Conservation (phyloP, 345 rosid genomes). For the Bruguiera gymnorhiza region DNA sequence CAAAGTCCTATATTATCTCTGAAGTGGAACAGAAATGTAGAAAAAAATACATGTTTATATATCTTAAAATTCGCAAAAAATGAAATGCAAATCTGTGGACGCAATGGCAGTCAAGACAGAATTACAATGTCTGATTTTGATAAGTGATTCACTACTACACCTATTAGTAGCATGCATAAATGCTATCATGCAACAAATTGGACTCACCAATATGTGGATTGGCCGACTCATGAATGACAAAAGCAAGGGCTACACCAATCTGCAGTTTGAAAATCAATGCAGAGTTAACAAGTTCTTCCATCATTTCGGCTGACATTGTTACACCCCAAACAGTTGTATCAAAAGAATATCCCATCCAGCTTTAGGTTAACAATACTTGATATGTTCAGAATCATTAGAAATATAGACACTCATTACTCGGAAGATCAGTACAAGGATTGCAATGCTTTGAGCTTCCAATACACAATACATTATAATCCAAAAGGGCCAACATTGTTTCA, state of each 20-base stretch:
- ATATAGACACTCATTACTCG: background rate
- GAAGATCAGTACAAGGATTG: background rate
- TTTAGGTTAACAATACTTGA: background rate
- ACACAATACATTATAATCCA: background rate
- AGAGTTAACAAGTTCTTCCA: constrained; percentile 8
- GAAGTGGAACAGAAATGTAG: too few relatives aligned
- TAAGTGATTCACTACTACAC: background rate
- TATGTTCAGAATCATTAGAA: background rate
- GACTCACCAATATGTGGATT: constrained; percentile 95
- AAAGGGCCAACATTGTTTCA: background rate
- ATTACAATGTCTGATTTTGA: background rate
- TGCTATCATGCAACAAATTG: background rate
- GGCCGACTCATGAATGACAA: constrained; percentile 98
- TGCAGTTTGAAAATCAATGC: constrained; percentile 35
- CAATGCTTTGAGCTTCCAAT: background rate
- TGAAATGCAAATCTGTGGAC: too few relatives aligned
- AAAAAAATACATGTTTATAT: too few relatives aligned
- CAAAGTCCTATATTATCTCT: too few relatives aligned
- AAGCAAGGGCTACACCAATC: constrained; percentile 95
- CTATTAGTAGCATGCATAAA: constrained; percentile 3
- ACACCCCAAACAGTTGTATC: background rate
- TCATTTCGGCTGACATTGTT: background rate
- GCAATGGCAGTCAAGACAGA: too few relatives aligned
- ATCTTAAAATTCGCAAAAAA: too few relatives aligned
- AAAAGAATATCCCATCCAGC: background rate